Percentiles rank a stretch among this genome's conserved stretches.
phyloP scores from a whole-genome alignment of 139 green algal species.

The Chlorella sorokiniana region DNA sequence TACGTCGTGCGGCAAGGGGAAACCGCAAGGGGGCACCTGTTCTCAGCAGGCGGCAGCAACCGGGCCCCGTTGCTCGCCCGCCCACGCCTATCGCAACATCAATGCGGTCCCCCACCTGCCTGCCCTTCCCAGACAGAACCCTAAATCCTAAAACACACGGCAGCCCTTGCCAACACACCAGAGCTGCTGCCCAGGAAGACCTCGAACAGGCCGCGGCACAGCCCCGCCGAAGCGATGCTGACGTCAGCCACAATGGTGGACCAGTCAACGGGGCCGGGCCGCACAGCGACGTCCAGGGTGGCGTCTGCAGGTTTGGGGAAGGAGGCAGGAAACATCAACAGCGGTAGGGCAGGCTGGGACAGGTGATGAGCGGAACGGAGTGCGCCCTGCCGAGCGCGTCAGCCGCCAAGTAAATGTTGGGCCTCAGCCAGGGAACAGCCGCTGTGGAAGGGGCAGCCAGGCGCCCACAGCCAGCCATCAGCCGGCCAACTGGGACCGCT shows the following conservation, averaged over 20 bases:
- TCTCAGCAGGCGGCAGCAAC: too few species aligned
- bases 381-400: not conserved
- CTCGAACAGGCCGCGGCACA: constrained; percentile 81
- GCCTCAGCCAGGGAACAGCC: too few species aligned
- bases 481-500: too few species aligned
- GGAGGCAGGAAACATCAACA: not conserved
- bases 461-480: too few species aligned
- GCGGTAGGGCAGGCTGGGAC: not conserved
- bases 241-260: constrained; percentile 56
- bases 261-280: constrained; percentile 24
- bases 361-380: not conserved
- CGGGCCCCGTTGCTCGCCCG: not conserved
- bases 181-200: constrained; percentile 43
- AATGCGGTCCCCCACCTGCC: not conserved
- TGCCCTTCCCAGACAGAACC: not conserved
- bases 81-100: not conserved
- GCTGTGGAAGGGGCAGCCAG: too few species aligned
- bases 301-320: constrained; percentile 11
- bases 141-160: not conserved
- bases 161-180: not conserved
- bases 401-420: too few species aligned
- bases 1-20: not conserved
- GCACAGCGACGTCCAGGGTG: constrained; percentile 49
- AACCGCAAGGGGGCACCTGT: not conserved
- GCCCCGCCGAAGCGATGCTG: constrained; percentile 55